Conservation (phyloP, 2,329 filamentous ascomycete species). For the Colletotrichum cuscutae region DNA sequence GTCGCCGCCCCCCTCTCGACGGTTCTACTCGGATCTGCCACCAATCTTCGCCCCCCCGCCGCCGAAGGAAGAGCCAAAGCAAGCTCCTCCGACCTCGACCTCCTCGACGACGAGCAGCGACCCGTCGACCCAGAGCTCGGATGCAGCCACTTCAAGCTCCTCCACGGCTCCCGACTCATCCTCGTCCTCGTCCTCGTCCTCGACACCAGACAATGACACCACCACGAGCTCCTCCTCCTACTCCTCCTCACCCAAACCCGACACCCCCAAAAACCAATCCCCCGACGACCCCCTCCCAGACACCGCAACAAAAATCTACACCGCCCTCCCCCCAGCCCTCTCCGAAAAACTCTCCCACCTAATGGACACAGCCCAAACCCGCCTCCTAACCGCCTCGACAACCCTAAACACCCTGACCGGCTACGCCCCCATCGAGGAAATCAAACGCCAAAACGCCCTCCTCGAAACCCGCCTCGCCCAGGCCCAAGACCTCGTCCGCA, state of each 20-base stretch:
- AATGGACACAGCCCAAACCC: conserved; percentile 91
- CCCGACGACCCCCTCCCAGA: conserved; percentile 21
- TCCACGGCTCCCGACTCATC: neutral
- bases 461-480: conserved; percentile 69
- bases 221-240: neutral
- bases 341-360: conserved; percentile 69
- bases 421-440: conserved; percentile 88
- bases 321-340: conserved; percentile 51
- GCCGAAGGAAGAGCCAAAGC: conserved; percentile 13
- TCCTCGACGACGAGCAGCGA: neutral
- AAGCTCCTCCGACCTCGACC: conserved; percentile 14
- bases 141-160: conserved; percentile 6
- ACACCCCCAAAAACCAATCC: neutral
- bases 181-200: neutral
- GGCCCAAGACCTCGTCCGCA: conserved; percentile 74
- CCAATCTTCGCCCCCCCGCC: conserved; percentile 3
- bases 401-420: conserved; percentile 94
- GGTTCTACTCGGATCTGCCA: conserved; percentile 14
- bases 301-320: conserved; percentile 27
- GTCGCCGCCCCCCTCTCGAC: neutral
- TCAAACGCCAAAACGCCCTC: conserved; percentile 80
- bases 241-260: conserved; percentile 3
- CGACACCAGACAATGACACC: conserved; percentile 5
- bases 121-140: conserved; percentile 1
- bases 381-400: conserved; percentile 85